Percentiles rank a stretch among this genome's conserved stretches.
These are phyloP conservation scores for Coemansia sp. DNA, from an alignment of 192 early-diverging fungal genomes.

Conservation along the genomic window DNA sequence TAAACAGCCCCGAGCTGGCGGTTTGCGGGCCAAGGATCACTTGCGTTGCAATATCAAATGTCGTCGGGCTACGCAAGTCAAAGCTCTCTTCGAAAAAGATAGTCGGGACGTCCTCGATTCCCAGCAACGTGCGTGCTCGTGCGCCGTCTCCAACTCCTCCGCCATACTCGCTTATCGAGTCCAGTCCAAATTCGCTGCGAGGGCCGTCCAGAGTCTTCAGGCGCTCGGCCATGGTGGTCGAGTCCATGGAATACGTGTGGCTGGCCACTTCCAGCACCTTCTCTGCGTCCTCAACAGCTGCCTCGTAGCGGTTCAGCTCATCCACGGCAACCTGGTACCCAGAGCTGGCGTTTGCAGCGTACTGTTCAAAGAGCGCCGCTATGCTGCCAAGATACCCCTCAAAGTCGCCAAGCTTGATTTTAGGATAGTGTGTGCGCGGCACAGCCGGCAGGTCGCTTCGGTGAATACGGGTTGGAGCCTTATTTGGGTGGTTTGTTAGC, in stretches of 20 bases:
- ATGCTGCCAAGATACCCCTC: slow-evolving; percentile 76
- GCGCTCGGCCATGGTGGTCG: slow-evolving; percentile 53
- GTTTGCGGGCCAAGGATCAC: slow-evolving; percentile 68
- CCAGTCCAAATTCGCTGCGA: slow-evolving; percentile 58
- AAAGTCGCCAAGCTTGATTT: slow-evolving; percentile 76
- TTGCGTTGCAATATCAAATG: slow-evolving; percentile 73
- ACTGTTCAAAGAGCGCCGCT: slow-evolving; percentile 75
- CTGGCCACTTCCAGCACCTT: slow-evolving; percentile 32
- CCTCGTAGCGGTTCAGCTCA: slow-evolving; percentile 54
- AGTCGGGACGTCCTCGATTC: slow-evolving; percentile 78
- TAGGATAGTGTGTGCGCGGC: slow-evolving; percentile 51
- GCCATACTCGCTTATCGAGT: slow-evolving; percentile 39
- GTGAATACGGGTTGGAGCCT: slow-evolving; percentile 47
- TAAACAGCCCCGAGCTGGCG: slow-evolving; percentile 38
- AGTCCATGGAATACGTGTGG: slow-evolving; percentile 53
- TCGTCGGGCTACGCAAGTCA: slow-evolving; percentile 85
- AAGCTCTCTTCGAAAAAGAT: slow-evolving; percentile 87
- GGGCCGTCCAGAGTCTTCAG: slow-evolving; percentile 46
- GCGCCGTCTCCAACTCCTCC: slow-evolving; percentile 17
- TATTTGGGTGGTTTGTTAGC: slow-evolving; percentile 53
- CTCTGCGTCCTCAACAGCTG: slow-evolving; percentile 50
- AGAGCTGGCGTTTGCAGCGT: slow-evolving; percentile 63
- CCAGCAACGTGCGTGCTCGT: slow-evolving; percentile 44
- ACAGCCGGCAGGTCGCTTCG: slow-evolving; percentile 52
- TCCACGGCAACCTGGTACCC: slow-evolving; percentile 49